Base-by-base conservation (phyloP, 768 basidiomycete species). In the Xanthoconium purpureum region DNA sequence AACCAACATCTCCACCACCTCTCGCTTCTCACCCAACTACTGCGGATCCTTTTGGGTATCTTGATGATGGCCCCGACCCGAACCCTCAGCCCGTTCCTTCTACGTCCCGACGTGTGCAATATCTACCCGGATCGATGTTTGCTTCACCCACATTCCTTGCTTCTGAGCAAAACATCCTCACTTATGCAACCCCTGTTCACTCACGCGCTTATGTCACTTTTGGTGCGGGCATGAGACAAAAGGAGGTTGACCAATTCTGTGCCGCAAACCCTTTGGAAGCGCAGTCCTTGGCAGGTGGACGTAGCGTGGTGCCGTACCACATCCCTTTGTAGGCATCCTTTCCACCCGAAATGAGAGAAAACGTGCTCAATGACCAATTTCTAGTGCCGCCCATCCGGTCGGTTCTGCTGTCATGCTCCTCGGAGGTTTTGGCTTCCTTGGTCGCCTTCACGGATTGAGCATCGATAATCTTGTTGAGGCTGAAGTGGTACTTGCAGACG, bases 401-500 rank as follows among this genome's bases (percentile, higher is more conserved):
- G 88, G 90, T 15, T 88, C 88, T 51, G 84, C 86, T 11, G 82
- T 88, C 55, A 88, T 91, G 88, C 73, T 91, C 56, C 79, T 90
- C 4, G 93, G 90, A 17, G 94, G 94, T 1, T 96, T 96, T 65
- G 94, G 94, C 2, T 87, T 96, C 74, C 76, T 94, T 43, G 86
- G 90, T 50, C 81, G 94, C 50, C 73, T 93, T 62, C 82, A 87
- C 59, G 94, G 94, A 7, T 76, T 97, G 52, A 94, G 91, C 56
- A 82, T 94, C 66, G 94, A 98, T 69, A 91, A 89, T 66, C 74
- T 96, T 28, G 88, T 95, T 6, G 94, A 97, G 66, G 88, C 89
- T 0, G 94, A 98, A 72, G 86, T 94, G 73, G 94, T 97, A 3
- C 78, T 94, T 17, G 89, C 93, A 5, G 92, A 96, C 71, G 94